Base-by-base conservation (phyloP, 306 rosid genomes). In the Trichosanthes cucumerina region DNA sequence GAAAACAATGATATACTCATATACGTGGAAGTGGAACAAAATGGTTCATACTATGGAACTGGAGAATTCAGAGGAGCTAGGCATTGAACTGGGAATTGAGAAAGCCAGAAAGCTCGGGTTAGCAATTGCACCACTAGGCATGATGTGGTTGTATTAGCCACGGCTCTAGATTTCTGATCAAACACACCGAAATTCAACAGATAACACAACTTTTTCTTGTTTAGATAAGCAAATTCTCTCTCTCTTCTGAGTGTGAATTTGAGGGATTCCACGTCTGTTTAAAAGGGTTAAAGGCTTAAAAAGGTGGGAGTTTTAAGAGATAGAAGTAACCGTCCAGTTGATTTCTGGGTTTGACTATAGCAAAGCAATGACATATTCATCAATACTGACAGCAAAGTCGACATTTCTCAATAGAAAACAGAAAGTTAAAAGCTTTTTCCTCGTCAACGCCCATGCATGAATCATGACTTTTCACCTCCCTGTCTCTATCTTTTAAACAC, bases 391-490 rank as follows among this genome's bases (percentile, higher is more conserved):
- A 43, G 38, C 36, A 43, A 83, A 80, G 26, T 71, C 75, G 66
- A 83, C 72, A 78, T 81, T 71, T 79, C 46, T 76, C 82, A 47
- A 84, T 78, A 68, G 70, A 75, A 62, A 80, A 82, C 84, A 84
- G 82, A 69, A 79, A 82, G 66, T 60, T 78, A 81, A 87, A 84
- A 79, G 76, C 2, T 33, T 78, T 38, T 84, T 13, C 83, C 31
- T 84, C 79, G 96, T 93, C 98, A 89, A 90, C 86, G 82, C 82
- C 82, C 88, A 83, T 86, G 97, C 90, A 88, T 80, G 85, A 63
- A 53, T 63, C 80, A 78, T 50, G 64, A 62, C 39, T 33, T 68
- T 23, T 43, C 57, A 44, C 60, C 80, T 8, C 69, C 38, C 44
- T 21, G 47, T 68, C 77, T 79, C 76, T 72, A 80, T 86, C 86